These are phyloP conservation scores for Haplosporangium sp. DNA, from an alignment of 371 early-diverging fungal genomes.

Conservation along the genomic window DNA sequence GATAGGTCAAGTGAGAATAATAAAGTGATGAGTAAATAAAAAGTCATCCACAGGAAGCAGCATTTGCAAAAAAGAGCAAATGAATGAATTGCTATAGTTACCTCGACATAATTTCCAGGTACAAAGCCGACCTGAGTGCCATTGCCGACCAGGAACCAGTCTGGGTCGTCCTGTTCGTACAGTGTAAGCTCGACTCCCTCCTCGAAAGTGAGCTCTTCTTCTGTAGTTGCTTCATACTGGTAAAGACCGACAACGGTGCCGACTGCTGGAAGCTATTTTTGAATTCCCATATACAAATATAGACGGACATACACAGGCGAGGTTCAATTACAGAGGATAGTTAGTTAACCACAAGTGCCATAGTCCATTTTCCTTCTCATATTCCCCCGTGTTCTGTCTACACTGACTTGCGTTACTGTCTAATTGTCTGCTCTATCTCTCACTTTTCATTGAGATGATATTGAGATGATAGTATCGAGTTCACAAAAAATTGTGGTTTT, in stretches of 20 bases:
- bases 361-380: neutral
- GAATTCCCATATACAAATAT: neutral
- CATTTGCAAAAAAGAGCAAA: neutral
- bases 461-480: no score
- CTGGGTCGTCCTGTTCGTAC: slow-evolving; percentile 81
- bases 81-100: slow-evolving; percentile 11
- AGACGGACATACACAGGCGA: neutral
- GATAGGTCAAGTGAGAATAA: neutral
- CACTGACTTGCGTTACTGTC: neutral
- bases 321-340: no score
- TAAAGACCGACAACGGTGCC: slow-evolving; percentile 78
- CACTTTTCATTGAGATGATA: no score
- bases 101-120: slow-evolving; percentile 83
- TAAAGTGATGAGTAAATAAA: neutral
- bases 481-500: no score
- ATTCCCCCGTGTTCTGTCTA: neutral
- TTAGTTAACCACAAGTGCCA: neutral
- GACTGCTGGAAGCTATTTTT: slow-evolving; percentile 52
- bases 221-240: slow-evolving; percentile 81
- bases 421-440: neutral
- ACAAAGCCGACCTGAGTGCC: slow-evolving; percentile 74
- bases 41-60: neutral
- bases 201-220: slow-evolving; percentile 81
- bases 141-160: slow-evolving; percentile 81
- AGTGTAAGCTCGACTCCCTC: slow-evolving; percentile 82